Conservation (phyloP, 2,329 filamentous ascomycete genomes). For the Cyphellophora attinorum region DNA sequence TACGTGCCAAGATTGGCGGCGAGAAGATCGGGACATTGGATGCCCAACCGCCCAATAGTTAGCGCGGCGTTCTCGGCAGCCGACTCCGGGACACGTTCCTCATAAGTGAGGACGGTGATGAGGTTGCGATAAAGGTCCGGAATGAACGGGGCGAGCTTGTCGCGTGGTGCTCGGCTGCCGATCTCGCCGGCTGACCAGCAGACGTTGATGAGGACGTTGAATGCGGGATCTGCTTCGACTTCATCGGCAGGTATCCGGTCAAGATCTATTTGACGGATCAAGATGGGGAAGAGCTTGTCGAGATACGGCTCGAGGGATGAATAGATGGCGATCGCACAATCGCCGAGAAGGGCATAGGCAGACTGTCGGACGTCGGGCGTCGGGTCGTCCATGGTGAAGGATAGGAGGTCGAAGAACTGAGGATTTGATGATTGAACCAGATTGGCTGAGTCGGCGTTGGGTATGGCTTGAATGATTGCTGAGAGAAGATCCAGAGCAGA, state of each 20-base stretch:
- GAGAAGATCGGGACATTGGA: constrained; percentile 65
- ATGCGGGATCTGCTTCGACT: constrained; percentile 58
- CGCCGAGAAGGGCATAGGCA: constrained; percentile 85
- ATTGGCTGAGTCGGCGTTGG: constrained; percentile 61
- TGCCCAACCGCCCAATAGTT: constrained; percentile 76
- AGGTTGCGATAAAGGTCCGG: constrained; percentile 68
- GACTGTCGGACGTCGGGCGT: constrained; percentile 93
- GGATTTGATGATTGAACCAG: constrained; percentile 68
- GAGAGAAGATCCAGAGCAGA: constrained; percentile 90
- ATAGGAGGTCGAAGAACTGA: constrained; percentile 80
- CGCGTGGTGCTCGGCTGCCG: constrained; percentile 62
- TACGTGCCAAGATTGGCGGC: constrained; percentile 72
- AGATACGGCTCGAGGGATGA: constrained; percentile 67
- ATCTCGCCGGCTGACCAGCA: constrained; percentile 97
- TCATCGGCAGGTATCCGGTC: constrained; percentile 68
- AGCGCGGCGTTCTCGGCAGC: constrained; percentile 92
- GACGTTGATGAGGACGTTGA: constrained; percentile 94
- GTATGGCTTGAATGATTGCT: constrained; percentile 83
- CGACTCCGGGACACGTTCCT: constrained; percentile 73
- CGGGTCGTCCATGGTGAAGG: constrained; percentile 83
- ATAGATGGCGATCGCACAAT: constrained; percentile 90
- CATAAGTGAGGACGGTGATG: constrained; percentile 73
- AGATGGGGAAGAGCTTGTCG: constrained; percentile 60
- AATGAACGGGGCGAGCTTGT: constrained; percentile 54
- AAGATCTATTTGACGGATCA: constrained; percentile 82